These are phyloP conservation scores for Hymenoscyphus infarciens DNA, from an alignment of 2,329 filamentous ascomycete genomes.

Conservation along the genomic window DNA sequence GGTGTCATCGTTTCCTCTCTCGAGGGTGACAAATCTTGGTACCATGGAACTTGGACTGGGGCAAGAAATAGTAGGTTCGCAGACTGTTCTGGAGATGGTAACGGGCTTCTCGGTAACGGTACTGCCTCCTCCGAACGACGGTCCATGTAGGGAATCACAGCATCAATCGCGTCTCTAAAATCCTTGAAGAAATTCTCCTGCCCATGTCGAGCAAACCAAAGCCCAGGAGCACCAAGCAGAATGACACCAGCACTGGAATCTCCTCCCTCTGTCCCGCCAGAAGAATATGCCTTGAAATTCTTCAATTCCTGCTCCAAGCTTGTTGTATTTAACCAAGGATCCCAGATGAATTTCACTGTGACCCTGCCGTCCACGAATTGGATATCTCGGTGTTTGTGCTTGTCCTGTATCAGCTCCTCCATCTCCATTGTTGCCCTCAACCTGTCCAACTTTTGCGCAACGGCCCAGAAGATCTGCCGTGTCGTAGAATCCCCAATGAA, in stretches of 20 bases:
- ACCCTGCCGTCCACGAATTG: conserved; percentile 44
- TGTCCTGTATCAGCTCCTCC: conserved; percentile 34
- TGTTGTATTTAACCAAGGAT: conserved; percentile 57
- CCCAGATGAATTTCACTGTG: conserved; percentile 56
- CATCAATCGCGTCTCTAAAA: conserved; percentile 46
- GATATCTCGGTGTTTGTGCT: conserved; percentile 43
- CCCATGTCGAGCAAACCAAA: conserved; percentile 52
- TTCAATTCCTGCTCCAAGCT: conserved; percentile 41
- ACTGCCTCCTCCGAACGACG: conserved; percentile 29
- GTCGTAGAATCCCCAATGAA: conserved; percentile 60
- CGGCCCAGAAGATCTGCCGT: conserved; percentile 58
- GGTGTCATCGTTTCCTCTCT: conserved; percentile 43
- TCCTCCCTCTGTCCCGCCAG: conserved; percentile 19
- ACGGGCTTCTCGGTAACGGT: conserved; percentile 20
- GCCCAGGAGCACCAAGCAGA: conserved; percentile 50
- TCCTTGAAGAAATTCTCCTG: conserved; percentile 42
- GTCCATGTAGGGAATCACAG: conserved; percentile 41
- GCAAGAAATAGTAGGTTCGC: conserved; percentile 32
- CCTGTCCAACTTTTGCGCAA: conserved; percentile 46
- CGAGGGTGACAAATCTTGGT: conserved; percentile 31
- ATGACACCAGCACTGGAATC: conserved; percentile 44
- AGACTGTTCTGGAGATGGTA: conserved; percentile 21
- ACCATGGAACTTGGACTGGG: conserved; percentile 36
- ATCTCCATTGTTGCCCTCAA: conserved; percentile 38
- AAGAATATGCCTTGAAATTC: conserved; percentile 34